Evolutionary conservation across 148 eudicot species (phyloP), one percentile per base, ranked within the genome.

Genomic region (Linanthus parryae): DNA sequence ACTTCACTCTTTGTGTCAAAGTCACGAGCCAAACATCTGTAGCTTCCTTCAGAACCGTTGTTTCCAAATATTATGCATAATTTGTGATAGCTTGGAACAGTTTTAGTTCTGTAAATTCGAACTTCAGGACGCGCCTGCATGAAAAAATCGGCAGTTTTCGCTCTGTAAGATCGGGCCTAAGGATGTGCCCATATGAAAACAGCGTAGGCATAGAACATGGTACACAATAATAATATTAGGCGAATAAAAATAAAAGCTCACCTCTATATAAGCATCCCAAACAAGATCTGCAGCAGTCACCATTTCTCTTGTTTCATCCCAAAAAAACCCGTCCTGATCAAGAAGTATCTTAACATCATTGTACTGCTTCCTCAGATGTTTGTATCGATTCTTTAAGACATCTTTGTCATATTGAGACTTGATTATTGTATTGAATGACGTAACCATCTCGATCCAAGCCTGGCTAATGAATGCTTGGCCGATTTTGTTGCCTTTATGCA

Each of bases 281-380:
- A 69, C 52, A 41, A 43, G 42, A 57, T 69, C 73, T 17, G 55
- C 59, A 56, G 73, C 73, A 22, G 54, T 63, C 63, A 69, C 67
- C 58, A 69, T 69, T 45, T 69, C 73, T 58, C 68, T 63, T 40
- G 33, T 38, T 26, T 56, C 64, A 39, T 69, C 73, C 73, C 73
- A 69, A 8, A 59, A 63, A 57, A 69, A 69, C 15, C 63, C 68
- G 13, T 16, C 31, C 44, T 62, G 68, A 52, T 63, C 59, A 56
- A 69, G 60, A 44, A 69, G 63, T 34, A 33, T 25, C 25, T 52
- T 69, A 31, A 62, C 54, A 15, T 63, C 73, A 56, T 69, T 69
- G 44, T 69, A 69, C 35, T 57, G 63, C 58, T 44, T 69, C 63
- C 48, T 62, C 39, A 69, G 53, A 51, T 69, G 73, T 44, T 69